Conservation (phyloP, 208 protist species). For the Crithidia mellificae region DNA sequence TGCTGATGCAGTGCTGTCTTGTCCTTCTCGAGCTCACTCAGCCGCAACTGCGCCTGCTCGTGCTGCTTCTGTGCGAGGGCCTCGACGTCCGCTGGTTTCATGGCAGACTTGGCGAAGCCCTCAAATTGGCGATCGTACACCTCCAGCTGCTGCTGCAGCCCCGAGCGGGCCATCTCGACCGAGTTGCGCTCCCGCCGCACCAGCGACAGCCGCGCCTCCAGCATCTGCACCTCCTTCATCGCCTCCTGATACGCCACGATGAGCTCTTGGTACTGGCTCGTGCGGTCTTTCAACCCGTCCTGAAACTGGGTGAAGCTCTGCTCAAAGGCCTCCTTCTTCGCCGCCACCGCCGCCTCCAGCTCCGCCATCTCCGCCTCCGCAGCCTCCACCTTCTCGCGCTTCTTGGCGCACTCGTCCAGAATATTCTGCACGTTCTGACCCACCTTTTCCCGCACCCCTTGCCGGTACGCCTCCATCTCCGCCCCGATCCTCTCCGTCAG, state of each 20-base stretch:
- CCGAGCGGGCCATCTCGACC: conserved; percentile 33
- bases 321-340: conserved; percentile 64
- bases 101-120: conserved; percentile 43
- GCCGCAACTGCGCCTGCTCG: conserved; percentile 44
- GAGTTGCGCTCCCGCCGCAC: conserved; percentile 53
- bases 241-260: conserved; percentile 46
- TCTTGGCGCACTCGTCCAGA: conserved; percentile 43
- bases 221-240: conserved; percentile 45
- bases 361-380: conserved; percentile 54
- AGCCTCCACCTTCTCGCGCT: conserved; percentile 35
- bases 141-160: conserved; percentile 64
- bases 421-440: conserved; percentile 52
- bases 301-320: conserved; percentile 46
- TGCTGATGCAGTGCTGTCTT: conserved; percentile 63
- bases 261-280: conserved; percentile 50
- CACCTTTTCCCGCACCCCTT: conserved; percentile 40
- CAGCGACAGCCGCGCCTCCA: conserved; percentile 54
- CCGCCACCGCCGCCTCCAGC: conserved; percentile 46
- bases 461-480: conserved; percentile 66
- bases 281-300: conserved; percentile 38
- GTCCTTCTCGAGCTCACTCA: conserved; percentile 53
- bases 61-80: conserved; percentile 46
- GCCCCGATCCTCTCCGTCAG: conserved; percentile 44
- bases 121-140: conserved; percentile 66
- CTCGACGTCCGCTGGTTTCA: conserved; percentile 66